Base-by-base conservation (phyloP, 805 yeast genomes). In the Ascoidea tarda region DNA sequence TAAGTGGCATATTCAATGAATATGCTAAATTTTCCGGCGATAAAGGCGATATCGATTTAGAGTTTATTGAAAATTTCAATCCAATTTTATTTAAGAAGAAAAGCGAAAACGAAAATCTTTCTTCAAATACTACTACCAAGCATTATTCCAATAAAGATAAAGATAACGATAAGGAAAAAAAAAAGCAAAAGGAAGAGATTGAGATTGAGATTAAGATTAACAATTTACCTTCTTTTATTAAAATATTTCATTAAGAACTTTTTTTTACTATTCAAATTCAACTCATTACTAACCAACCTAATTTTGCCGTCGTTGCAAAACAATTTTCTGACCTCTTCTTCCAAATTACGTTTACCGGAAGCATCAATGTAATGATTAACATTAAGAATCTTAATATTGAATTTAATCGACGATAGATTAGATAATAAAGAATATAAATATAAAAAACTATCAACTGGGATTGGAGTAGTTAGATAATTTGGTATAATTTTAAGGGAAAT, bases 21-120 rank as follows among this genome's bases (percentile, higher is more conserved):
- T 91, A 91, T 66, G 87, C 85, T 53, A 81, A 87, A 64, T 91
- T 88, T 66, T 95, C 98, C 5, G 82, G 87, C 60, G 97, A 96
- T 6, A 91, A 91, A 67, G 93, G 91, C 31, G 96, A 87, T 59
- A 84, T 82, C 52, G 99, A 91, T 67, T 73, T 90, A 62, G 96
- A 88, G 65, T 87, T 86, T 58, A 87, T 91, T 53, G 96, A 93
- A 65, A 71, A 80, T 63, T 90, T 87, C 75, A 79, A 81, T 60
- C 85, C 88, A 38, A 38, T 38, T 38, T 38, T 38, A 38, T 10
- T 38, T 38, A 38, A 21, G 3, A 21, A 21, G 28, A 21, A 21
- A 21, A 21, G 28, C 3, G 28, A 21, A 21, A 21, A 21, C 3
- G 28, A 21, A 21, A 21, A 21, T 21, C 28, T 2, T 21, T 21